Base-by-base conservation (phyloP, 192 early-diverging fungal species). In the Rhizoclosmatium sp. region DNA sequence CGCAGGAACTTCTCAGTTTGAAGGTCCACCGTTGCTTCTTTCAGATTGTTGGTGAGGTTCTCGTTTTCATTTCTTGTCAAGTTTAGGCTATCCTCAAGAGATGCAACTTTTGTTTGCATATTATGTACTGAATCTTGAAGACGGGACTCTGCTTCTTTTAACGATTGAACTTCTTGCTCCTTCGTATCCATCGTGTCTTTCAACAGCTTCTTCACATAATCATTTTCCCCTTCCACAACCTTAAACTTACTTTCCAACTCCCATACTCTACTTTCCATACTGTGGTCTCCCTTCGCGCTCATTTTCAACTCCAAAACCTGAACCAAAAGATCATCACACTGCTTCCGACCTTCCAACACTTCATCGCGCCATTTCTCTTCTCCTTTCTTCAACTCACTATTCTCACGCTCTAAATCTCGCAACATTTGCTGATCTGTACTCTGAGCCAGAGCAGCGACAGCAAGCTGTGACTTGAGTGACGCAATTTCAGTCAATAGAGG, bases 401-500 rank as follows among this genome's bases (percentile, higher is more conserved):
- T 21, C 31, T 4, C 70, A 72, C 19, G 39, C 70, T 39, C 12
- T 65, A 31, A 31, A 31, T 31, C 16, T 16, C 51, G 51, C 51
- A 54, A 12, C 0, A 62, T 0, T 1, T 19, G 19, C 60, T 71
- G 19, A 47, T 73, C 71, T 46, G 71, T 23, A 7, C n/a, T 39
- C n/a, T 45, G 42, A 1, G 2, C 73, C n/a, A 77, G 41, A 12
- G 64, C 41, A 41, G 59, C 7, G 23, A 69, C 56, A 31, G 78
- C 70, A 16, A 72, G 41, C 21, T 31, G 45, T 4, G 67, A 64
- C 40, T 79, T 72, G 2, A 76, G 41, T 0, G 46, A 23, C 16
- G 39, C 44, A 23, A 76, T 76, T 76, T 76, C 75, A 19, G 23
- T 19, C 42, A 76, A 40, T 14, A 76, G 65, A 47, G 75, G 62